Base-by-base conservation (phyloP, 176 grass and related monocot species). In the Cenchrus americanus region DNA sequence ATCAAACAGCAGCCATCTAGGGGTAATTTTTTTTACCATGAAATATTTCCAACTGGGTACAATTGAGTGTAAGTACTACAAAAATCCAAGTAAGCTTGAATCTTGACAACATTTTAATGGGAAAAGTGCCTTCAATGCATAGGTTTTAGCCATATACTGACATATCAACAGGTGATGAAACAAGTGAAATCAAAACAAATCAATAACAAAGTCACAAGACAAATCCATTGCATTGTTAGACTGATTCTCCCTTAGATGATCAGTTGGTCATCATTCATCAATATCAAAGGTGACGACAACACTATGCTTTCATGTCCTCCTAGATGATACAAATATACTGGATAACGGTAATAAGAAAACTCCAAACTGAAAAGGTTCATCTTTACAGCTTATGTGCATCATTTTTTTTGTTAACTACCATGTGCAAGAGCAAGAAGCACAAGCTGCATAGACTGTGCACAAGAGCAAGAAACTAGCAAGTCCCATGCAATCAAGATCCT, bases 181-280 rank as follows among this genome's bases (percentile, higher is more conserved):
- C 6, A 72, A 71, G 15, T 77, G 55, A 47, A 61, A 83, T 55
- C 49, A 86, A 22, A 68, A 44, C 43, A 9, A 32, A 21, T 1
- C 62, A 64, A 48, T 21, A 21, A 78, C 15, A 78, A 52, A 17
- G 26, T 64, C 52, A 69, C 7, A 77, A 44, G 69, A 14, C 42
- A 82, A 3, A 69, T n/a, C 2, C 11, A 82, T 3, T 7, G 7
- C 58, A 76, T 43, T 49, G 6, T 30, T n/a, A 52, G n/a, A 15
- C 14, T 51, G 62, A 13, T 75, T 53, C 15, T 53, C 51, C 51
- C 17, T 18, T 53, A 53, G 51, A 53, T 53, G 51, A 18, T 18
- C 4, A 53, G 51, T 18, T 53, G 15, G 6, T 52, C 50, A 52
- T 14, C 50, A 52, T 52, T 15, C 50, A 52, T 12, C 14, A 52